A percentile compares a stretch with the other conserved stretches of the same genome.
phyloP scores from a whole-genome alignment of 495 filamentous ascomycete species.

The Penicillium coffeae region DNA sequence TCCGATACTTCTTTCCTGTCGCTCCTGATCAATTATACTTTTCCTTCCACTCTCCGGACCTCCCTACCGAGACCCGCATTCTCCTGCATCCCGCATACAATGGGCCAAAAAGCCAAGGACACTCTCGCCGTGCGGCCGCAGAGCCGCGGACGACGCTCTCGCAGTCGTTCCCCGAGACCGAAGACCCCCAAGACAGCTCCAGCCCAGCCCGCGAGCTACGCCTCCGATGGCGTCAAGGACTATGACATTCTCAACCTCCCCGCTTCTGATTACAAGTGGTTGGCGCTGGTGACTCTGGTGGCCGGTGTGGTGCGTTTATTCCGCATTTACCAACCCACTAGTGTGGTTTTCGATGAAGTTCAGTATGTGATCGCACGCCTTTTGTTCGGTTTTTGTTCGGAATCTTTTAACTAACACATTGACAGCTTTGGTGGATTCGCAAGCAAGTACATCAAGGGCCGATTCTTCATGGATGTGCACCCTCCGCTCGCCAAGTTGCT shows the following conservation, averaged over 20 bases:
- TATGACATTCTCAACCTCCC: conserved; percentile 60
- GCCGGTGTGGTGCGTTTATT: conserved; percentile 82
- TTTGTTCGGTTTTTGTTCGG: conserved; percentile 2
- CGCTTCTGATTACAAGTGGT: conserved; percentile 71
- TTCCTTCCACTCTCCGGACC: not conserved
- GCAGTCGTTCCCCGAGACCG: conserved; percentile 40
- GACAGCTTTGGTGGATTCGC: conserved; percentile 93
- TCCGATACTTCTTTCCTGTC: conserved; percentile 3
- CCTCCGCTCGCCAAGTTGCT: conserved; percentile 96
- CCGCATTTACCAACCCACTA: conserved; percentile 92
- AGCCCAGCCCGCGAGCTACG: conserved; percentile 33
- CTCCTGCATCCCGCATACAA: conserved; percentile 14
- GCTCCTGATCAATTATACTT: not conserved
- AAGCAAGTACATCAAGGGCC: conserved; percentile 96
- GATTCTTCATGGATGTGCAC: conserved; percentile 99
- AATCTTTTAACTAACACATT: not conserved
- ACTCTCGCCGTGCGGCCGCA: conserved; percentile 37
- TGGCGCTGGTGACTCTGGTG: conserved; percentile 68
- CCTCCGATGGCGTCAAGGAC: conserved; percentile 51
- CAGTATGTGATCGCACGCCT: conserved; percentile 60
- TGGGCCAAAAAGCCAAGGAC: conserved; percentile 39
- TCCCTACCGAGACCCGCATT: conserved; percentile 4
- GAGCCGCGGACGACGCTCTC: conserved; percentile 33
- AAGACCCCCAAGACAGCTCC: conserved; percentile 36
- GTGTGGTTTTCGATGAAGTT: conserved; percentile 98